Percentiles rank a stretch among this genome's conserved stretches.
phyloP scores from a whole-genome alignment of 2,329 filamentous ascomycete species.

The Botryosphaeria dothidea region DNA sequence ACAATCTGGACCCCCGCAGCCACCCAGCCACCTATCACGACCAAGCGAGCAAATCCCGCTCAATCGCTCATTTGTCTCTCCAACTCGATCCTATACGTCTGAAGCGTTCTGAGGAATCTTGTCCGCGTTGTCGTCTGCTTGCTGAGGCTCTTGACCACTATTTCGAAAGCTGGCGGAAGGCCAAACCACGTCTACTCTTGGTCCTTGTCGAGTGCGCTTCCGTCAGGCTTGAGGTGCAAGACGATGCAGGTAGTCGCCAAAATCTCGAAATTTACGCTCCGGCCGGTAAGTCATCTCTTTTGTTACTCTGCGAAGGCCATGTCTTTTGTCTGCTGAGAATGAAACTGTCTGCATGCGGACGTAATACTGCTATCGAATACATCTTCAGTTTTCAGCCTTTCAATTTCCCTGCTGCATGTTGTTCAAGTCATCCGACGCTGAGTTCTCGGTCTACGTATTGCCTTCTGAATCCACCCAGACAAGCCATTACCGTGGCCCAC shows the following conservation, averaged over 20 bases:
- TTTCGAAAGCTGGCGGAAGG: not conserved
- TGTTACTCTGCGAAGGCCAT: not conserved
- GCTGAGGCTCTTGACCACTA: not conserved
- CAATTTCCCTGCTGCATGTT: not conserved
- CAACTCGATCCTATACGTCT: not conserved
- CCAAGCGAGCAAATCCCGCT: not conserved
- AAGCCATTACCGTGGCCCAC: not conserved
- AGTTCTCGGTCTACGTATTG: not conserved
- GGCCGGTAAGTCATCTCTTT: not conserved
- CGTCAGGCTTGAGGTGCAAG: not conserved
- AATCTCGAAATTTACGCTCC: conserved; percentile 1
- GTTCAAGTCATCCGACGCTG: no score
- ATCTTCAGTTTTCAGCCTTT: not conserved
- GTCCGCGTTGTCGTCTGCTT: not conserved
- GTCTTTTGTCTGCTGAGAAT: not conserved
- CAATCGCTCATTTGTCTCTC: not conserved
- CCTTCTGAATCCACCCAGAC: not conserved
- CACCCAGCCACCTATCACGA: conserved; percentile 5
- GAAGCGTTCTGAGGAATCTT: not conserved
- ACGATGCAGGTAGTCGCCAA: not conserved
- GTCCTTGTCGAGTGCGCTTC: not conserved
- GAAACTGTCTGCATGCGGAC: no score
- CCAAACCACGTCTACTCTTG: not conserved
- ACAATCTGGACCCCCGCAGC: conserved; percentile 6
- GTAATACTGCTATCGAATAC: not conserved